Percentiles rank a stretch among this genome's conserved stretches.
These are phyloP conservation scores for Marasmius fiardii DNA, from an alignment of 1,284 basidiomycete species.

Conservation along the genomic window DNA sequence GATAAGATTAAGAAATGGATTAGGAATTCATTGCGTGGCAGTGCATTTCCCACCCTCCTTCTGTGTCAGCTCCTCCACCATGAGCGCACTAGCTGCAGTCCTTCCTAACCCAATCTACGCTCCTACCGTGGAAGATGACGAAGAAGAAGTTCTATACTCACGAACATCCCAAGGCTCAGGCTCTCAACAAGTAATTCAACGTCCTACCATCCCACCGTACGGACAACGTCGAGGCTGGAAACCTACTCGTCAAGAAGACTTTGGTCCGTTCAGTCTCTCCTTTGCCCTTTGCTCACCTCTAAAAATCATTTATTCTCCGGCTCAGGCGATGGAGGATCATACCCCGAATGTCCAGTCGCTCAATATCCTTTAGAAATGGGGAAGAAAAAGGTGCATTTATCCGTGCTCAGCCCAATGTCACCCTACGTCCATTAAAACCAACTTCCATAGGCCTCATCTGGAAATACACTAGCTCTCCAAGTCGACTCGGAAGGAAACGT, in stretches of 20 bases:
- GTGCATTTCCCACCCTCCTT: too few relatives aligned
- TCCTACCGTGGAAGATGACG: conserved; percentile 45
- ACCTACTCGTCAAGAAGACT: conserved; percentile 80
- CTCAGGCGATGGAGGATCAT: conserved; percentile 87
- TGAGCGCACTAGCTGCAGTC: conserved; percentile 39
- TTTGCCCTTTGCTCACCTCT: conserved; percentile 8
- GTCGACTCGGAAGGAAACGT: conserved; percentile 96
- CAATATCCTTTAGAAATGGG: conserved; percentile 98
- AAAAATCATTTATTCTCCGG: too few relatives aligned
- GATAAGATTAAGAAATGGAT: too few relatives aligned
- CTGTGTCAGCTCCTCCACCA: background rate
- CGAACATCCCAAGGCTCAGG: conserved; percentile 23
- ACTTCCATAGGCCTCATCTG: conserved; percentile 66
- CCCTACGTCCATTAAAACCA: conserved; percentile 3
- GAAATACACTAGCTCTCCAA: conserved; percentile 93
- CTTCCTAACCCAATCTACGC: conserved; percentile 68
- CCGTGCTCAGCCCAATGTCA: background rate
- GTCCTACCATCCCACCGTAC: conserved; percentile 71
- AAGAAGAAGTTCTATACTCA: too few relatives aligned
- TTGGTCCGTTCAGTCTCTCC: conserved; percentile 48
- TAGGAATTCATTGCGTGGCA: too few relatives aligned
- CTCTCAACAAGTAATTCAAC: conserved; percentile 47
- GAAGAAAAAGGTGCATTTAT: conserved; percentile 75
- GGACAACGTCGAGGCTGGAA: conserved; percentile 87
- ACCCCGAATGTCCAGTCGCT: conserved; percentile 96